Percentiles rank a stretch among this genome's conserved stretches.
Evolutionary conservation across 2,329 filamentous ascomycete species (phyloP).

Genomic region (Aureobasidium lini): DNA sequence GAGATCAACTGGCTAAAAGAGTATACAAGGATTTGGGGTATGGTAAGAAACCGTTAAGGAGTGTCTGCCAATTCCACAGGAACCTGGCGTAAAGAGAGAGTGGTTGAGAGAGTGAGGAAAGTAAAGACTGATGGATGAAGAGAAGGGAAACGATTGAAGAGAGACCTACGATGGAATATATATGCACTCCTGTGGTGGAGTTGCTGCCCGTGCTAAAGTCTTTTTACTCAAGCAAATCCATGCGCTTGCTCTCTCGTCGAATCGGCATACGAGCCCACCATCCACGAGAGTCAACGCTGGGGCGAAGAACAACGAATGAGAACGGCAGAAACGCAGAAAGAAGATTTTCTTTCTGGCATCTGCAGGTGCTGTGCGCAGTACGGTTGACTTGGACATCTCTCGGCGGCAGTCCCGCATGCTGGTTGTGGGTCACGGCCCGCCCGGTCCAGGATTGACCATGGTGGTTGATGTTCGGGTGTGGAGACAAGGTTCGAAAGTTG

Average conservation of each 20-base stretch:
- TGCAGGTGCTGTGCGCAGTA: not conserved
- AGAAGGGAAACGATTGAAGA: not conserved
- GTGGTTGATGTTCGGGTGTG: constrained; percentile 10
- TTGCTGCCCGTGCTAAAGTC: not conserved
- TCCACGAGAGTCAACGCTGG: constrained; percentile 1
- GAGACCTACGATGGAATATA: constrained; percentile 3
- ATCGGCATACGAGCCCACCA: constrained; percentile 7
- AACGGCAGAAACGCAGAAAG: not conserved
- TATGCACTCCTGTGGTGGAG: not conserved
- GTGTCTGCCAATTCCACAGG: constrained; percentile 13
- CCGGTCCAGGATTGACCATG: not conserved
- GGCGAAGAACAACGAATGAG: constrained; percentile 9
- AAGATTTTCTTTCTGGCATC: constrained; percentile 7
- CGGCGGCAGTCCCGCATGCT: constrained; percentile 4
- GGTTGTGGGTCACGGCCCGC: constrained; percentile 12
- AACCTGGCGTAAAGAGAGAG: constrained; percentile 9
- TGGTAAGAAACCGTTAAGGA: constrained; percentile 7
- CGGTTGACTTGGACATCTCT: constrained; percentile 9
- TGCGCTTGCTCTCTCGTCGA: not conserved
- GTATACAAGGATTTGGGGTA: constrained; percentile 7
- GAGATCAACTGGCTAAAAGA: constrained; percentile 11
- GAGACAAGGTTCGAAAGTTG: constrained; percentile 5
- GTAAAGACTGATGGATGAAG: constrained; percentile 8
- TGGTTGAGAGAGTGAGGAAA: constrained; percentile 4
- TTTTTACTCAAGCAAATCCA: not conserved